Percentiles rank a stretch among this genome's conserved stretches.
Evolutionary conservation across 352 stramenopile species (phyloP).

Genomic region (Pythium scleroteichum): DNA sequence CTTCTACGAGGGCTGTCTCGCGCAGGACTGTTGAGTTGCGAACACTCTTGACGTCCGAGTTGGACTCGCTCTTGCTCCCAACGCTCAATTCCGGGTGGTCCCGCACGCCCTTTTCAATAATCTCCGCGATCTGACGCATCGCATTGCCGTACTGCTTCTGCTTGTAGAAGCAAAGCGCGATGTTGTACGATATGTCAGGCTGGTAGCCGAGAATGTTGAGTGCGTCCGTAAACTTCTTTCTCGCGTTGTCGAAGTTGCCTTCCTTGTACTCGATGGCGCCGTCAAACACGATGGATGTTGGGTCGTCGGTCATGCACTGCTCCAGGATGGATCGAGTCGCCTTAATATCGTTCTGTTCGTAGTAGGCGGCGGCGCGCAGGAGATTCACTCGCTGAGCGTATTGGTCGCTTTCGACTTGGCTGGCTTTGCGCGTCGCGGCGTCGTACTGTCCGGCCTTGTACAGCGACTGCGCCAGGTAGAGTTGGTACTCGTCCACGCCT

Average conservation of each 20-base stretch:
- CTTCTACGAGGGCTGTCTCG: conserved; percentile 93
- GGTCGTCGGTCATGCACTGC: conserved; percentile 91
- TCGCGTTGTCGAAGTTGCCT: conserved; percentile 86
- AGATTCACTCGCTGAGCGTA: conserved; percentile 84
- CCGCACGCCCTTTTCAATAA: conserved; percentile 91
- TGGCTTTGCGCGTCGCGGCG: conserved; percentile 72
- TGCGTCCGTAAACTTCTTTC: conserved; percentile 91
- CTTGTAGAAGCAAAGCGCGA: conserved; percentile 95
- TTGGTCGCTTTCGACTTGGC: conserved; percentile 84
- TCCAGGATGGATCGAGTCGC: conserved; percentile 91
- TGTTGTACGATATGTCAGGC: conserved; percentile 93
- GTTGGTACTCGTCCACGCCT: conserved; percentile 94
- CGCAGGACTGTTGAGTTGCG: conserved; percentile 92
- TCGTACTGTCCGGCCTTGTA: conserved; percentile 92
- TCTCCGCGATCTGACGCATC: conserved; percentile 91
- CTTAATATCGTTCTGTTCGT: conserved; percentile 95
- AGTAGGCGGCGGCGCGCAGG: conserved; percentile 92
- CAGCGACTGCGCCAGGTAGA: conserved; percentile 95
- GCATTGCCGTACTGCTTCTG: conserved; percentile 91
- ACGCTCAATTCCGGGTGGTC: conserved; percentile 94
- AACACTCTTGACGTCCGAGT: conserved; percentile 86
- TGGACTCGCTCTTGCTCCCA: conserved; percentile 90
- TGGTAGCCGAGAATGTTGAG: conserved; percentile 93
- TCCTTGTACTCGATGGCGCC: conserved; percentile 86
- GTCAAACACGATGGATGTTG: conserved; percentile 89